Base-by-base conservation (phyloP, 306 rosid genomes). In the Sindora glabra region DNA sequence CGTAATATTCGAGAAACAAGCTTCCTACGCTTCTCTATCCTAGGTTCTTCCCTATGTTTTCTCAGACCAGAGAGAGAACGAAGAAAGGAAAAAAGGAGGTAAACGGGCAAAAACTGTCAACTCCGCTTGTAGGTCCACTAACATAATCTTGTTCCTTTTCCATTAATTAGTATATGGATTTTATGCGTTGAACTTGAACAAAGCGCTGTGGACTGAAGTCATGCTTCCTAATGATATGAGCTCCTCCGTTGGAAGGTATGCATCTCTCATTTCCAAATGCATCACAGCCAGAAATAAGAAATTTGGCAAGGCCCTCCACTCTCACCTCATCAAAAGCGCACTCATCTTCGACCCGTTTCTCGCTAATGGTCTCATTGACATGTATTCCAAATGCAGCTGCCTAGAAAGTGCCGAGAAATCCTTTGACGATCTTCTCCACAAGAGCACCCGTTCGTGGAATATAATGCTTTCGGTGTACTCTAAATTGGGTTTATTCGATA, bases 381-480 rank as follows among this genome's bases (percentile, higher is more conserved):
- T 74, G 66, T 85, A 85, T 64, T 65, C 81, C 34, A 85, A 81
- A 47, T 79, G 83, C 52, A 68, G 62, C 59, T 58, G 74, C 47
- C 22, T 68, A 4, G 72, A 76, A 37, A 49, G 78, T 73, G 44
- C 67, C 16, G 70, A 62, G 6, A 79, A 65, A 32, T 67, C 67
- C 30, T 76, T 85, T 42, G 76, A 76, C 22, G 85, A 85, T 56
- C 72, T 79, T 34, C 77, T 83, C 27, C 47, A 34, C 55, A 79
- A 61, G 72, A 79, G 58, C 53, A 48, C 80, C 2, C 85, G 75
- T 53, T 73, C 87, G 22, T 85, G 85, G 92, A 85, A 85, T 71
- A 74, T 65, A 26, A 50, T 85, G 38, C 60, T 85, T 9, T 56
- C 78, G 0, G 3, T 37, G 39, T 73, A 79, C 70, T 70, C 65